Evolutionary conservation across 768 basidiomycete genomes (phyloP), one percentile per base, ranked within the genome.

Genomic region (Steccherinum ochraceum): DNA sequence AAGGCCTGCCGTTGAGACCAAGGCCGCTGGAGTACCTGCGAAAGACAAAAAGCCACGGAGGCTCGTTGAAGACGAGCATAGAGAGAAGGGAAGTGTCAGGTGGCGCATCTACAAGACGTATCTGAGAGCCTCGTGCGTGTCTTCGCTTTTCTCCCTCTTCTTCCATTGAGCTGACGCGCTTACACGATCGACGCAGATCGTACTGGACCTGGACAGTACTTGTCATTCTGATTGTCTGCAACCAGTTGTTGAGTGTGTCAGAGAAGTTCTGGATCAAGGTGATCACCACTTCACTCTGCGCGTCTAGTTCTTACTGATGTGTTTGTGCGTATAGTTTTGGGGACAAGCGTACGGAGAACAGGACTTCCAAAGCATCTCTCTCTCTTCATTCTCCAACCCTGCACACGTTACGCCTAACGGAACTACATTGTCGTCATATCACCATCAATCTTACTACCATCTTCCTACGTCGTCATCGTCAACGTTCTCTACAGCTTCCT

Each of bases 181-280:
- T n/a, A n/a, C n/a, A 39, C 35, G 35, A 39, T 39, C 35, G 35
- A 11, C n/a, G 3, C 56, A 83, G 82, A 23, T 84, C 83, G 0
- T 86, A 84, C 56, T 81, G 75, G 76, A 83, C 79, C 1, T 87
- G 84, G 84, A 67, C 41, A 3, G 74, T 83, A 58, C 67, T 85
- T 13, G 62, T 64, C 5, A 52, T 71, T 43, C 63, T 82, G 41
- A 75, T 84, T 21, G 49, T 83, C 1, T 47, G 78, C 1, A 68
- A 70, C 20, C 65, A 84, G 60, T 21, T 80, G 20, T 59, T 85
- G 21, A 74, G 77, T 5, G 69, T 85, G 2, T 61, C 68, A 0
- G 83, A 87, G 64, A 86, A 83, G 63, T 56, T 83, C 4, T 92
- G 89, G 89, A 83, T 92, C 59, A 88, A 78, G 73, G 79, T 85